These are phyloP conservation scores for Alternaria arborescens DNA, from an alignment of 2,329 filamentous ascomycete species.

Conservation along the genomic window DNA sequence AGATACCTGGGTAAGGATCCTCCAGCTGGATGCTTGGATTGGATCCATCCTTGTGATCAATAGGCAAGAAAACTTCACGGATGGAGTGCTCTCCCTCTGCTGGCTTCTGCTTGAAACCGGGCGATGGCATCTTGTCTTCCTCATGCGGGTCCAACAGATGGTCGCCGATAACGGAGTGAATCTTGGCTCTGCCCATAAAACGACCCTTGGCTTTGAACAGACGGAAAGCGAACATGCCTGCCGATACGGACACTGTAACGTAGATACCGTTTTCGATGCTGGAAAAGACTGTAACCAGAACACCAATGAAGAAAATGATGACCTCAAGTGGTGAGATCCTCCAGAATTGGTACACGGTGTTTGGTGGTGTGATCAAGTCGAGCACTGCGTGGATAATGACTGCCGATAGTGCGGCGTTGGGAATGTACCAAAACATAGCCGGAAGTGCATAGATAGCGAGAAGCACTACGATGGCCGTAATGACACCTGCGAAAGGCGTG, in stretches of 20 bases:
- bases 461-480: slow-evolving; percentile 85
- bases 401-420: slow-evolving; percentile 78
- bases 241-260: slow-evolving; percentile 78
- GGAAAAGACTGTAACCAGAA: slow-evolving; percentile 87
- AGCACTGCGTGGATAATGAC: slow-evolving; percentile 97
- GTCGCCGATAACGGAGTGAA: slow-evolving; percentile 87
- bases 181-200: slow-evolving; percentile 84
- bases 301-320: slow-evolving; percentile 90
- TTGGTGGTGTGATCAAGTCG: slow-evolving; percentile 89
- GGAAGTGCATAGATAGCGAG: slow-evolving; percentile 90
- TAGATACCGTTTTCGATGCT: slow-evolving; percentile 94
- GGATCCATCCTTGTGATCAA: slow-evolving; percentile 86
- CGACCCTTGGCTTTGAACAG: slow-evolving; percentile 82
- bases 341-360: slow-evolving; percentile 96
- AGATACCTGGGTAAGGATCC: slow-evolving; percentile 87
- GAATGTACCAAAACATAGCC: slow-evolving; percentile 93
- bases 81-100: slow-evolving; percentile 55
- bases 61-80: slow-evolving; percentile 85
- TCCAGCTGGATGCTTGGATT: slow-evolving; percentile 83
- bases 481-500: slow-evolving; percentile 88
- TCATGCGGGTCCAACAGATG: slow-evolving; percentile 64
- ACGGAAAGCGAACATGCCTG: slow-evolving; percentile 81
- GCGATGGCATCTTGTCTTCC: slow-evolving; percentile 32
- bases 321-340: slow-evolving; percentile 89
- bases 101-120: slow-evolving; percentile 27